These are phyloP conservation scores for Kodamaea plutei DNA, from an alignment of 1,139 yeast genomes.

Conservation along the genomic window DNA sequence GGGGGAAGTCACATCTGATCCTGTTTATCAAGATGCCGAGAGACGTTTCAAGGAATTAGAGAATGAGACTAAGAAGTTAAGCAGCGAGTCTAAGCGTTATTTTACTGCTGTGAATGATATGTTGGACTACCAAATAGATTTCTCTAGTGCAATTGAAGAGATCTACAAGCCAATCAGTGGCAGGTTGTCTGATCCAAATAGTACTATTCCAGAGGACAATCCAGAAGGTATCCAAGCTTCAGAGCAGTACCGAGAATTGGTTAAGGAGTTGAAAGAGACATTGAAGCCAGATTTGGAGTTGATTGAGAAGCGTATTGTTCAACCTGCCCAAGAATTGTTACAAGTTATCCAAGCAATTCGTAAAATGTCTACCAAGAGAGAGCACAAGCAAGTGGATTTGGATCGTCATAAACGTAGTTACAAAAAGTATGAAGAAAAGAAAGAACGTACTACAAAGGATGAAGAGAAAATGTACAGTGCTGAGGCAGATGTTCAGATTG, in stretches of 20 bases:
- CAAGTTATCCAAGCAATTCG: conserved; percentile 77
- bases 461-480: conserved; percentile 87
- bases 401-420: conserved; percentile 76
- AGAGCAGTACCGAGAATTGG: conserved; percentile 85
- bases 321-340: conserved; percentile 88
- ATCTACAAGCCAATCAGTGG: conserved; percentile 96
- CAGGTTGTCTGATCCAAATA: conserved; percentile 81
- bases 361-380: conserved; percentile 92
- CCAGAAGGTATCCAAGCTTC: conserved; percentile 96
- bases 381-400: conserved; percentile 90
- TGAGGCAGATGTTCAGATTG: conserved; percentile 84
- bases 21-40: conserved; percentile 93
- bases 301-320: conserved; percentile 83
- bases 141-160: conserved; percentile 90
- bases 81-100: conserved; percentile 86
- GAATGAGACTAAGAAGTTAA: conserved; percentile 79
- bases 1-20: conserved; percentile 82
- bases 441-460: conserved; percentile 79
- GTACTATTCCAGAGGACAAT: conserved; percentile 83
- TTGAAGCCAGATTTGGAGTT: conserved; percentile 90
- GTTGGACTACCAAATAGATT: conserved; percentile 89
- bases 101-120: conserved; percentile 89
- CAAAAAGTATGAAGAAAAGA: conserved; percentile 73
- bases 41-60: conserved; percentile 92
- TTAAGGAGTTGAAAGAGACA: conserved; percentile 77